Evolutionary conservation across 73 alveolate genomes (phyloP).

Genomic region (Durusdinium trenchii): DNA sequence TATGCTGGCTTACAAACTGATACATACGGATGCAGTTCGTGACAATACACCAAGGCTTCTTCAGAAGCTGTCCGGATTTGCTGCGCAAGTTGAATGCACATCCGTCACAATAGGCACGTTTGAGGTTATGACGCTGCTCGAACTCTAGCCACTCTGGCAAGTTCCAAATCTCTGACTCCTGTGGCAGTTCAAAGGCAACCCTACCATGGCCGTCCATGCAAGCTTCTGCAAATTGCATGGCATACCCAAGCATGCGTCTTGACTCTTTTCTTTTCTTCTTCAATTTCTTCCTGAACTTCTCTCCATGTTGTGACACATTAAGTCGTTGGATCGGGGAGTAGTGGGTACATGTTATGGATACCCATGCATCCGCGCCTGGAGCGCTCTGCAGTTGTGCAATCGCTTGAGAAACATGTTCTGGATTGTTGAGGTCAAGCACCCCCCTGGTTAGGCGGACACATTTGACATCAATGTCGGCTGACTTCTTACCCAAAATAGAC

Average conservation of each 20-base stretch:
- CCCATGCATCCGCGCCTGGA: neutral
- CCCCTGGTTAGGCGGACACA: neutral
- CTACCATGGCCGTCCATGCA: neutral
- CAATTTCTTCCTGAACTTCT: neutral
- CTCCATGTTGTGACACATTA: neutral
- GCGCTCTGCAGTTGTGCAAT: neutral
- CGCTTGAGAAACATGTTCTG: neutral
- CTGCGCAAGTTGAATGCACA: neutral
- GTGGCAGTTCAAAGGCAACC: neutral
- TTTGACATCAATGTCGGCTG: neutral
- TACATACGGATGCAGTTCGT: neutral
- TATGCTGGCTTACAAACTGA: neutral
- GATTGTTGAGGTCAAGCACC: neutral
- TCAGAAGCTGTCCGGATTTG: neutral
- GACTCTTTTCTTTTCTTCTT: neutral
- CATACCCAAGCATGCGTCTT: neutral
- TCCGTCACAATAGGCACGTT: neutral
- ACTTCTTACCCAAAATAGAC: neutral
- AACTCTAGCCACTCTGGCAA: conserved; percentile 5
- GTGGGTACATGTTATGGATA: neutral
- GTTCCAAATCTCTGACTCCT: neutral
- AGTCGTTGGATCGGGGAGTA: neutral
- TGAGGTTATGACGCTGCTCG: neutral
- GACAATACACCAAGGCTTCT: neutral
- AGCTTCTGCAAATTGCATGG: neutral